A percentile compares a stretch with the other conserved stretches of the same genome.
phyloP scores from a whole-genome alignment of 2,329 filamentous ascomycete species.

The Aspergillus persii region DNA sequence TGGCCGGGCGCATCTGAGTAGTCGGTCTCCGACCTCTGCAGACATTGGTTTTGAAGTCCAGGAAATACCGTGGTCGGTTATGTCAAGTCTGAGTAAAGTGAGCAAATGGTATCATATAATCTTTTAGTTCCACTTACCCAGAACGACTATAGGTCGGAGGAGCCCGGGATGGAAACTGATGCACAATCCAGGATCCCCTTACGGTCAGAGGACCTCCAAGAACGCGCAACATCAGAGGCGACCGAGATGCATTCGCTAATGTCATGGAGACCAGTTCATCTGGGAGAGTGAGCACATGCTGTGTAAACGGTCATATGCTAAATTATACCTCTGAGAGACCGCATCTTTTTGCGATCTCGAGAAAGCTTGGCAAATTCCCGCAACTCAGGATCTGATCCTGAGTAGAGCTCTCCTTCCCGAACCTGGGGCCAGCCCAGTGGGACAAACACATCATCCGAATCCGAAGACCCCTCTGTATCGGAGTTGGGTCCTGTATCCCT shows the following conservation, averaged over 20 bases:
- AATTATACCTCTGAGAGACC: slow-evolving; percentile 46
- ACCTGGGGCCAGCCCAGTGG: slow-evolving; percentile 56
- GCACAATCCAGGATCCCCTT: slow-evolving; percentile 58
- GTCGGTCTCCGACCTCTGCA: slow-evolving; percentile 29
- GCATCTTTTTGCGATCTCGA: slow-evolving; percentile 50
- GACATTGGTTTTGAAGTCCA: slow-evolving; percentile 29
- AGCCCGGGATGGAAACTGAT: slow-evolving; percentile 58
- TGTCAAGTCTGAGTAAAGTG: slow-evolving; percentile 25
- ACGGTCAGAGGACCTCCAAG: slow-evolving; percentile 52
- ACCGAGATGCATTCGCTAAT: slow-evolving; percentile 42
- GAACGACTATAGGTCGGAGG: slow-evolving; percentile 60
- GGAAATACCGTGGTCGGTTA: slow-evolving; percentile 25
- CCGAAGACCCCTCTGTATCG: slow-evolving; percentile 27
- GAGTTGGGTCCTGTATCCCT: not conserved
- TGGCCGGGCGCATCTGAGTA: slow-evolving; percentile 31
- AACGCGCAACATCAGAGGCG: slow-evolving; percentile 44
- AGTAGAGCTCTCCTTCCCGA: slow-evolving; percentile 30
- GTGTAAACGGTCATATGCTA: slow-evolving; percentile 13
- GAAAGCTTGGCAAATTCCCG: slow-evolving; percentile 59
- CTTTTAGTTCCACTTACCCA: slow-evolving; percentile 49
- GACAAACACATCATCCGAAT: slow-evolving; percentile 55
- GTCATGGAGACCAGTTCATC: slow-evolving; percentile 49
- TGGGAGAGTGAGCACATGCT: slow-evolving; percentile 25
- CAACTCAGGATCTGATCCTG: slow-evolving; percentile 60
- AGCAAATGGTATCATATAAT: slow-evolving; percentile 4